Conservation (phyloP, 441 rosid genomes). For the Oxalis stricta region DNA sequence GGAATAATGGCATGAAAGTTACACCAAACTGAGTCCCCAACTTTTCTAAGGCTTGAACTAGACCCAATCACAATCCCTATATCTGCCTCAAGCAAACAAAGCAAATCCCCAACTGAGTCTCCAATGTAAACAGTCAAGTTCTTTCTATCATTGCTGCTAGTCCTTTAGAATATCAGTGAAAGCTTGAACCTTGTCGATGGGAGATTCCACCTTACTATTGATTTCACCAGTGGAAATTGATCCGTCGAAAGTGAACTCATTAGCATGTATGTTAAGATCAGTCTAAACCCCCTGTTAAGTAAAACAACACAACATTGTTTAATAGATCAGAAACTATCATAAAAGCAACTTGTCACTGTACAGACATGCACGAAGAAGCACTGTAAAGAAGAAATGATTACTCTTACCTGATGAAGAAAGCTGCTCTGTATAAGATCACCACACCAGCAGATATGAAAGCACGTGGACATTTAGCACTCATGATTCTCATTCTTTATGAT, state of each 20-base stretch:
- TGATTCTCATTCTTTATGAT: constrained; percentile 30
- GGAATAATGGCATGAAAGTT: constrained; percentile 58
- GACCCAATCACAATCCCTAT: constrained; percentile 79
- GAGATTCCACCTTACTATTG: constrained; percentile 52
- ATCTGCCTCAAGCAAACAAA: constrained; percentile 82
- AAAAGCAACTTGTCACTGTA: no score
- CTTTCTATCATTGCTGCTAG: constrained; percentile 21
- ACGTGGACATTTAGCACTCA: constrained; percentile 48
- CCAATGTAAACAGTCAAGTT: constrained; percentile 61
- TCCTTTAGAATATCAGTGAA: constrained; percentile 35
- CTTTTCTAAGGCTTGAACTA: constrained; percentile 67
- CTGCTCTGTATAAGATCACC: constrained; percentile 75
- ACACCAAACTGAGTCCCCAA: constrained; percentile 72
- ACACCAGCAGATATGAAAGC: constrained; percentile 90
- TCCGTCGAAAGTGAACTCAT: constrained; percentile 57
- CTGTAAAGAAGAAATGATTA: background rate
- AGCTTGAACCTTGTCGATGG: constrained; percentile 52
- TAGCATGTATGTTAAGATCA: constrained; percentile 53
- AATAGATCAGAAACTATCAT: background rate
- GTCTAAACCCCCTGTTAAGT: constrained; percentile 41
- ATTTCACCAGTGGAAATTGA: constrained; percentile 71
- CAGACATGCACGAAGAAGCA: no score
- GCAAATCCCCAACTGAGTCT: constrained; percentile 77
- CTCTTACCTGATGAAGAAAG: constrained; percentile 57
- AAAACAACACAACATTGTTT: background rate